Evolutionary conservation across 2,329 filamentous ascomycete species (phyloP), one percentile per base, ranked within the genome.

Genomic region (Ceratocystis colombiana): DNA sequence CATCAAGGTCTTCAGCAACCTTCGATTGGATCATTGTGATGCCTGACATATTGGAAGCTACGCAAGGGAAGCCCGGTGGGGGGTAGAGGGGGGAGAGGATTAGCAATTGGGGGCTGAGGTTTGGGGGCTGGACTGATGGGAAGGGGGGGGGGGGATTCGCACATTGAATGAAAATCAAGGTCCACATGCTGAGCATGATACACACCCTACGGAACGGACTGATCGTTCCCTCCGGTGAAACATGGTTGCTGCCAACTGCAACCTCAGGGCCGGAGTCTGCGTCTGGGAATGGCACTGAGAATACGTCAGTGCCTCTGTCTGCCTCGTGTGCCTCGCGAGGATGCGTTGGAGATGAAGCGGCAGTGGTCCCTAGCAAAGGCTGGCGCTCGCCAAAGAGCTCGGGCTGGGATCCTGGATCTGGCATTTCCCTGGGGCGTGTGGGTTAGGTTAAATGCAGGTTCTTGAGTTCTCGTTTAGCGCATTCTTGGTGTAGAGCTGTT

Each of bases 11-110:
- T 6, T 81, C 82, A 1, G 89, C 89, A 70, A 95, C 89, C 62
- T 80, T 79, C 6, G 86, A 89, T 75, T 94, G 90, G 1, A 88
- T 88, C 66, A 90, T 92, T 5, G 88, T 89, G 72, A 95, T 86
- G 70, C 90, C 85, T 12, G 86, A 89, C 76, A 92, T 89, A 72
- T 94, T 94, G 69, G 82, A 77, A 5, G 81, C 80, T 81, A 45
- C 15, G 50, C 30, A n/a, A 28, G 33, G 55, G 28, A 8, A 59
- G 28, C 28, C 55, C 30, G 6, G 12, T 22, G 50, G 46, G 46
- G 46, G 46, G 8, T 25, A 20, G 50, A 55, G 15, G 5, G 6
- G 53, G 12, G 48, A 55, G n/a, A 15, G 30, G 25, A 20, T 61
- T 62, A 53, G 48, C 15, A 25, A 53, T 53, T 28, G 48, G 55